phyloP scores from a whole-genome alignment of 73 alveolate genomes.

The Stentor roeselii region DNA sequence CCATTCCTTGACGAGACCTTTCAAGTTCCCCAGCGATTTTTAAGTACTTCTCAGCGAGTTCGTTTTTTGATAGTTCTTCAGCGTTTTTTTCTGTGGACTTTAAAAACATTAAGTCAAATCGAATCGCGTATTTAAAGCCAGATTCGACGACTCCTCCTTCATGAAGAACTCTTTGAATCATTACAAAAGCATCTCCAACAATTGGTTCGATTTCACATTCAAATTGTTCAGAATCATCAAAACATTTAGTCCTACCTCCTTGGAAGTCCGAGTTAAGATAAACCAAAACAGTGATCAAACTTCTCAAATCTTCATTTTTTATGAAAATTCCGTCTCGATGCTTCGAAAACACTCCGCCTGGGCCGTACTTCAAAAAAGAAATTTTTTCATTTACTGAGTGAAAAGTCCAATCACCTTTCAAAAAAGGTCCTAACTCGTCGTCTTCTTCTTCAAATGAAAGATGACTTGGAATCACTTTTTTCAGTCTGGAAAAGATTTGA shows the following conservation, averaged over 20 bases:
- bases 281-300: conserved; percentile 2
- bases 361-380: background rate
- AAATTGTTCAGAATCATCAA: background rate
- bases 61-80: background rate
- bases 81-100: background rate
- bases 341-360: conserved; percentile 12
- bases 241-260: background rate
- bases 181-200: conserved; percentile 10
- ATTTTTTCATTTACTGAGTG: conserved; percentile 2
- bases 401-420: background rate
- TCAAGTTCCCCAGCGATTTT: conserved; percentile 9
- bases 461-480: background rate
- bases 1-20: conserved; percentile 12
- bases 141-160: conserved; percentile 20
- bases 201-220: background rate
- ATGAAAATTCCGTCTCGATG: conserved; percentile 15
- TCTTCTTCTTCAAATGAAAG: background rate
- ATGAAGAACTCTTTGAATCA: conserved; percentile 18
- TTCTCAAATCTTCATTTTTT: conserved; percentile 5
- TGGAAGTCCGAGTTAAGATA: conserved; percentile 6
- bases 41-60: background rate
- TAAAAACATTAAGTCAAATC: conserved; percentile 1
- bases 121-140: background rate
- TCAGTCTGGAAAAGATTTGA: conserved; percentile 2
- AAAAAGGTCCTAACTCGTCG: conserved; percentile 3